phyloP scores from a whole-genome alignment of 1,284 basidiomycete genomes.

The Fistulina hepatica region DNA sequence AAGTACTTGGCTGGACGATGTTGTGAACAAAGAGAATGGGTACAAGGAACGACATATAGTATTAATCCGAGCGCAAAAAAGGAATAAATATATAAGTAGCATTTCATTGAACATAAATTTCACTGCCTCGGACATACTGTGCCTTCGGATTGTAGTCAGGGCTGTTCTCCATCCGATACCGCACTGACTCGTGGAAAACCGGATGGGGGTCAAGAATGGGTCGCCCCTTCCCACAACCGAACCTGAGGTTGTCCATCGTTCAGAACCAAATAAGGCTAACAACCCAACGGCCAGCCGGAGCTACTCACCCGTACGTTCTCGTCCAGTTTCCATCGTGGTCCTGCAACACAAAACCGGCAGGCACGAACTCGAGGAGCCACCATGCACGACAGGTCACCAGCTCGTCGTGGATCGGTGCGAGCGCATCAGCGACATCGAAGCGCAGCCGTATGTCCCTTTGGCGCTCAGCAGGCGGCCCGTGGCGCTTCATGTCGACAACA shows the following conservation, averaged over 20 bases:
- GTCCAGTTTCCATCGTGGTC: conserved; percentile 26
- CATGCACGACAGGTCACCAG: conserved; percentile 22
- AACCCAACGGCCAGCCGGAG: not conserved
- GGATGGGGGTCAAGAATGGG: conserved; percentile 28
- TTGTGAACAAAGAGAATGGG: too few species aligned
- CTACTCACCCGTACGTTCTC: conserved; percentile 14
- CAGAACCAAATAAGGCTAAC: not conserved
- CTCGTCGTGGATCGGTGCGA: conserved; percentile 27
- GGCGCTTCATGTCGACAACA: not conserved
- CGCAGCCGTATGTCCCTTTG: too few species aligned
- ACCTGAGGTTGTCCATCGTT: not conserved
- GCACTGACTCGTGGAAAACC: conserved; percentile 43
- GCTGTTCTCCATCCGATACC: conserved; percentile 34
- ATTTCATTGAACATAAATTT: conserved; percentile 38
- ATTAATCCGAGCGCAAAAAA: too few species aligned
- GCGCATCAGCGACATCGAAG: too few species aligned
- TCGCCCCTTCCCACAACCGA: not conserved
- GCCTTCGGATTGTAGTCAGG: conserved; percentile 44
- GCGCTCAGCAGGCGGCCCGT: not conserved
- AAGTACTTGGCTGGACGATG: too few species aligned
- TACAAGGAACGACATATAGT: too few species aligned
- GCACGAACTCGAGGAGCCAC: conserved; percentile 36
- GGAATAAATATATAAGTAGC: too few species aligned
- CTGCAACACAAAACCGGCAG: conserved; percentile 27
- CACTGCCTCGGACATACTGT: conserved; percentile 33